These are phyloP conservation scores for Candida silvicultrix DNA, from an alignment of 805 yeast genomes.

Conservation along the genomic window DNA sequence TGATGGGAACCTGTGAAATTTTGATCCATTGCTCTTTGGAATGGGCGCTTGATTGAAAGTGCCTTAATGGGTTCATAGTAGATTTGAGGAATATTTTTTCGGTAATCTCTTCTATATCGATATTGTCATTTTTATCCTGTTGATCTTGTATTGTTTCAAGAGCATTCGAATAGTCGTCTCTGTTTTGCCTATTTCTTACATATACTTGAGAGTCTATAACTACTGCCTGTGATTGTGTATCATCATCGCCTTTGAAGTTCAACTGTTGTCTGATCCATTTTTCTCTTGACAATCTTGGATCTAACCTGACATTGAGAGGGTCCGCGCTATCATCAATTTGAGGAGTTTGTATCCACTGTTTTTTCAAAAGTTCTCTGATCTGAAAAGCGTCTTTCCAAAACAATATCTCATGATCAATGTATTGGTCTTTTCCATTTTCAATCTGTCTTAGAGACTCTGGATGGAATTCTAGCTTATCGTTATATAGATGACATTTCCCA, in stretches of 20 bases:
- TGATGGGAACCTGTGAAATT: background rate
- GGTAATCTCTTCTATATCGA: background rate
- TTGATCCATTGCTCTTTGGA: background rate
- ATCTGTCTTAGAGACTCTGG: conserved; percentile 21
- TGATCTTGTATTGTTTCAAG: background rate
- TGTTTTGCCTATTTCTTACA: background rate
- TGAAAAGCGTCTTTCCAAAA: conserved; percentile 30
- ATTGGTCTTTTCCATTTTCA: conserved; percentile 4
- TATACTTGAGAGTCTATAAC: background rate
- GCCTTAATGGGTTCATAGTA: background rate
- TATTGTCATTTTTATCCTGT: background rate
- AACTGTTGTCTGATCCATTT: conserved; percentile 2
- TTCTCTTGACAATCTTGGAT: conserved; percentile 2
- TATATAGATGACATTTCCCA: conserved; percentile 19
- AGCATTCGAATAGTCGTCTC: background rate
- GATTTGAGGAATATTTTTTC: background rate
- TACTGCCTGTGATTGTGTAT: background rate
- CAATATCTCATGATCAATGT: conserved; percentile 24
- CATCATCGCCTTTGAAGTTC: background rate
- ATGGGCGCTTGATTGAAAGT: background rate
- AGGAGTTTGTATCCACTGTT: conserved; percentile 29
- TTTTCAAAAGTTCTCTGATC: conserved; percentile 17
- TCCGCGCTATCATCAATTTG: conserved; percentile 7
- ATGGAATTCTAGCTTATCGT: conserved; percentile 23
- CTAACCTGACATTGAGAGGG: conserved; percentile 1